Evolutionary conservation across 2,329 filamentous ascomycete genomes (phyloP).

Genomic region (Coniosporium tulheliwenetii): DNA sequence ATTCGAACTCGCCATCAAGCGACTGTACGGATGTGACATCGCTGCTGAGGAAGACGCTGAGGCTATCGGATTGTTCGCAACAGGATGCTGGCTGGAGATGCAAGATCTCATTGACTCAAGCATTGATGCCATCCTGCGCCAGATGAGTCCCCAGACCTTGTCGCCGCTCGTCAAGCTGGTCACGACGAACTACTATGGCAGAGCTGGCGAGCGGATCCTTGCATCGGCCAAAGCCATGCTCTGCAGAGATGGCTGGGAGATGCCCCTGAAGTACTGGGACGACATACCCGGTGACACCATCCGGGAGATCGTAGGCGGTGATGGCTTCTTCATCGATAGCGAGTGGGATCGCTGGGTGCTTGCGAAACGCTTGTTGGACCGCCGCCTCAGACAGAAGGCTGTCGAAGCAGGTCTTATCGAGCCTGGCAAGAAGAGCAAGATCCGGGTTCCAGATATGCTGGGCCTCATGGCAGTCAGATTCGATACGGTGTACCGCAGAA

Average conservation of each 20-base stretch:
- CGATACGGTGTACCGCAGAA: constrained; percentile 34
- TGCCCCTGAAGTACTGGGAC: constrained; percentile 39
- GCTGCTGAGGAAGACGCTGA: constrained; percentile 33
- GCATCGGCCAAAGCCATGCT: constrained; percentile 43
- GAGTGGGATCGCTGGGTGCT: constrained; percentile 44
- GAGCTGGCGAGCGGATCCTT: constrained; percentile 37
- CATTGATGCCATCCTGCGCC: constrained; percentile 37
- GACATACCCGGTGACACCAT: constrained; percentile 41
- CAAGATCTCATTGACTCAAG: constrained; percentile 37
- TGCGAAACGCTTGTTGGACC: constrained; percentile 36
- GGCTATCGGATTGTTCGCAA: constrained; percentile 39
- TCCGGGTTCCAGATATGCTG: constrained; percentile 31
- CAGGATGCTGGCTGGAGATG: constrained; percentile 43
- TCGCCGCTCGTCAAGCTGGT: constrained; percentile 35
- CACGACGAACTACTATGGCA: constrained; percentile 39
- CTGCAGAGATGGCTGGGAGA: constrained; percentile 40
- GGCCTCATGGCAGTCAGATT: constrained; percentile 36
- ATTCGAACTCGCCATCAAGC: constrained; percentile 38
- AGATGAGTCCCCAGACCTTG: constrained; percentile 35
- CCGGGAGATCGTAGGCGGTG: constrained; percentile 41
- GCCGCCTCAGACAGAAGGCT: constrained; percentile 30
- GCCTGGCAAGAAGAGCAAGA: constrained; percentile 22
- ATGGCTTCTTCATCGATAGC: constrained; percentile 41
- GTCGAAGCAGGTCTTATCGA: constrained; percentile 32
- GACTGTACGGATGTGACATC: constrained; percentile 35